Conservation (phyloP, 352 stramenopile species). For the Elongisporangium prolatum region DNA sequence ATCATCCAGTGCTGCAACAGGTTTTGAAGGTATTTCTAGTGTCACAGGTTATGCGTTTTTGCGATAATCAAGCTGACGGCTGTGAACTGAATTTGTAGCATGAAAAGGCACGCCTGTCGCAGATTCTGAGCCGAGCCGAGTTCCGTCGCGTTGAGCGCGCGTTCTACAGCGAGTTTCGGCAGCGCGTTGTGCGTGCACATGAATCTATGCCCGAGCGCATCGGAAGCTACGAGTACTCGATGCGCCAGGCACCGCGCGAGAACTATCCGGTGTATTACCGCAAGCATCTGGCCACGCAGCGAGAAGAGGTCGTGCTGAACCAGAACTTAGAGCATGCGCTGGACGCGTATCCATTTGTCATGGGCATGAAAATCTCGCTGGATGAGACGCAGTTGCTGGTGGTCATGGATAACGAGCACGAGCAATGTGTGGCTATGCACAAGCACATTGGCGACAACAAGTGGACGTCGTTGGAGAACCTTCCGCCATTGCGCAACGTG, state of each 20-base stretch:
- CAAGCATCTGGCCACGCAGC: constrained; percentile 15
- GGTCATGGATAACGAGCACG: constrained; percentile 64
- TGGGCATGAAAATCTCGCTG: constrained; percentile 70
- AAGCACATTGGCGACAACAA: constrained; percentile 27
- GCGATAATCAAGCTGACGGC: neutral
- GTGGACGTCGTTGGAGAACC: constrained; percentile 25
- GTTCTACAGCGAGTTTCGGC: constrained; percentile 62
- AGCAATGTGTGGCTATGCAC: constrained; percentile 51
- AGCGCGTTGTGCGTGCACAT: constrained; percentile 56
- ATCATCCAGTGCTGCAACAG: constrained; percentile 38
- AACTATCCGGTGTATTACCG: constrained; percentile 85
- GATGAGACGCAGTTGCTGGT: constrained; percentile 59
- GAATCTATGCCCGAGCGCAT: constrained; percentile 74
- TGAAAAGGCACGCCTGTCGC: constrained; percentile 44
- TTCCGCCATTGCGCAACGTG: constrained; percentile 58
- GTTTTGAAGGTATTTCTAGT: constrained; percentile 48
- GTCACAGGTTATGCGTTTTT: neutral
- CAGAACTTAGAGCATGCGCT: constrained; percentile 62
- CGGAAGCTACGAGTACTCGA: constrained; percentile 71
- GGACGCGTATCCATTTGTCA: constrained; percentile 61
- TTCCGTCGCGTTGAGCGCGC: constrained; percentile 58
- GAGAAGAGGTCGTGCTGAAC: constrained; percentile 68
- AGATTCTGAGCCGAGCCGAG: constrained; percentile 26
- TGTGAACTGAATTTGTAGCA: constrained; percentile 8
- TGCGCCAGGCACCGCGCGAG: constrained; percentile 42